Evolutionary conservation across 805 yeast species (phyloP).

Genomic region (Pichia nakasei): DNA sequence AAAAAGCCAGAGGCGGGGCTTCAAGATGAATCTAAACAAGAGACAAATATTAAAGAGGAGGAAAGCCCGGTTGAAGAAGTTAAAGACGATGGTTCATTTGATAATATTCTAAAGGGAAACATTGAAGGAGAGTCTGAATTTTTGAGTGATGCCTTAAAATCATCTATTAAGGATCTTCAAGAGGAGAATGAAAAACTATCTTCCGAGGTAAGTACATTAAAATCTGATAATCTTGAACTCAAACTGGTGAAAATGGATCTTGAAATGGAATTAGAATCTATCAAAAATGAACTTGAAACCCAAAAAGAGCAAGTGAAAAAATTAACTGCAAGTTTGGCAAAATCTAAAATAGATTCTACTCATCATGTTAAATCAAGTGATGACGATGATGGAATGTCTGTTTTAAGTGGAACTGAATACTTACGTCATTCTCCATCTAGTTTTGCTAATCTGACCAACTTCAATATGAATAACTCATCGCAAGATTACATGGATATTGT

Average conservation of each 20-base stretch:
- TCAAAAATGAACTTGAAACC: slow-evolving; percentile 27
- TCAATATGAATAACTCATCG: slow-evolving; percentile 19
- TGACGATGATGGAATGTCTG: slow-evolving; percentile 15
- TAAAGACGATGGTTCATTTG: slow-evolving; percentile 14
- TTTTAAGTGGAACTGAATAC: slow-evolving; percentile 14
- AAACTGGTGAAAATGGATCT: slow-evolving; percentile 23
- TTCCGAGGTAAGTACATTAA: slow-evolving; percentile 8
- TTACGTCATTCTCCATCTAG: slow-evolving; percentile 14
- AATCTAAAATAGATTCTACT: slow-evolving; percentile 27
- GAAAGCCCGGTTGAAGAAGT: background rate
- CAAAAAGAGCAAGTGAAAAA: slow-evolving; percentile 23
- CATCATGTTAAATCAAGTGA: slow-evolving; percentile 14
- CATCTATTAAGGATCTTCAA: slow-evolving; percentile 28
- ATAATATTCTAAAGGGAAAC: background rate
- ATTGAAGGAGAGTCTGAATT: slow-evolving; percentile 17
- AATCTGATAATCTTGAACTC: slow-evolving; percentile 20
- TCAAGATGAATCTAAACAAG: slow-evolving; percentile 3
- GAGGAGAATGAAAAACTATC: slow-evolving; percentile 19
- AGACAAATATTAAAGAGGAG: background rate
- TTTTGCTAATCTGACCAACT: slow-evolving; percentile 18
- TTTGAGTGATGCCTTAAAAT: slow-evolving; percentile 21
- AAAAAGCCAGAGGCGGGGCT: slow-evolving; percentile 1
- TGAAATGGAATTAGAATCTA: slow-evolving; percentile 30
- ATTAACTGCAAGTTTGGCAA: slow-evolving; percentile 21
- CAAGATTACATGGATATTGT: slow-evolving; percentile 37